Percentiles rank a stretch among this genome's conserved stretches.
Conservation (phyloP, 441 rosid genomes). For the Rhodomyrtus psidioides region DNA sequence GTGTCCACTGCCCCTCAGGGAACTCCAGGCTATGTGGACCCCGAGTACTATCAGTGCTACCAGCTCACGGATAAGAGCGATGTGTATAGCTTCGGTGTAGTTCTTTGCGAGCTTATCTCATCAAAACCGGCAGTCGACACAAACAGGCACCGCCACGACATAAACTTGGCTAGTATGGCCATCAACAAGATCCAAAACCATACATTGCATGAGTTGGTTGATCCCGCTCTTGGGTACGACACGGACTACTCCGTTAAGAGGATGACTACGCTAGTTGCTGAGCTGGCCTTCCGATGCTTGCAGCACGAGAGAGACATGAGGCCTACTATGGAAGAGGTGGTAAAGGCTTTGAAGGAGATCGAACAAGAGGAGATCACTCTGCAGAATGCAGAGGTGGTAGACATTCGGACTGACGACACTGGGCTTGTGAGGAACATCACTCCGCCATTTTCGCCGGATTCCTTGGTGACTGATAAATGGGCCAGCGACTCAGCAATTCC, state of each 20-base stretch:
- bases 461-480: neutral
- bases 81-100: constrained; percentile 12
- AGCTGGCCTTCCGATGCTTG: constrained; percentile 13
- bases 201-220: neutral
- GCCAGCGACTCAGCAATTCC: neutral
- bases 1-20: constrained; percentile 16
- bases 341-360: neutral
- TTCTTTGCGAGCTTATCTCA: constrained; percentile 10
- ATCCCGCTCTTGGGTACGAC: constrained; percentile 3
- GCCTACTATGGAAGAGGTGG: constrained; percentile 12
- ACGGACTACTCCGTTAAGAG: constrained; percentile 1
- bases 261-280: neutral
- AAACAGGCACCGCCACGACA: constrained; percentile 9
- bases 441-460: constrained; percentile 6
- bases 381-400: constrained; percentile 7
- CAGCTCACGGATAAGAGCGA: constrained; percentile 10
- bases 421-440: neutral
- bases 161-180: constrained; percentile 12
- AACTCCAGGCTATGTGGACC: constrained; percentile 15
- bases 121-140: constrained; percentile 8
- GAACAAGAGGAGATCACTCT: neutral
- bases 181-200: constrained; percentile 5
- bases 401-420: neutral
- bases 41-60: constrained; percentile 14
- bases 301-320: constrained; percentile 8